A percentile compares a stretch with the other conserved stretches of the same genome.
Evolutionary conservation across 2,329 filamentous ascomycete species (phyloP).

Genomic region (Pezicula neosporulosa): DNA sequence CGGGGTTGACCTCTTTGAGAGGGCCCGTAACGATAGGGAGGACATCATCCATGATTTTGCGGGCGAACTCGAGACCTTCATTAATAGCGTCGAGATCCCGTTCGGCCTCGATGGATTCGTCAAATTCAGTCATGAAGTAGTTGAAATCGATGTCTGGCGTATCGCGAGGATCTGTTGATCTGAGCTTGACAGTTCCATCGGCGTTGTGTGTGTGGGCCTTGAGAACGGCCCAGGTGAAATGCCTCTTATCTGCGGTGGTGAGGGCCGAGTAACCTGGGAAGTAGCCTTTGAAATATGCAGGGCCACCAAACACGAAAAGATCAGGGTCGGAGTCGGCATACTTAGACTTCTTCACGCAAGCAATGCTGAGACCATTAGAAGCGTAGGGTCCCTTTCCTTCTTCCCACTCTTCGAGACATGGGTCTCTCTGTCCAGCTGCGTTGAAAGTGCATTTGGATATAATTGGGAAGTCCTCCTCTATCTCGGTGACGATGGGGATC

Average conservation of each 20-base stretch:
- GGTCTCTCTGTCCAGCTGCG: slow-evolving; percentile 27
- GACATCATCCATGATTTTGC: slow-evolving; percentile 33
- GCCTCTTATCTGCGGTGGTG: slow-evolving; percentile 37
- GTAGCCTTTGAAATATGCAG: slow-evolving; percentile 20
- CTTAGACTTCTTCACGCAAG: slow-evolving; percentile 24
- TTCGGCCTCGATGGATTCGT: slow-evolving; percentile 7
- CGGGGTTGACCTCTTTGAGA: slow-evolving; percentile 41
- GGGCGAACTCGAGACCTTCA: slow-evolving; percentile 29
- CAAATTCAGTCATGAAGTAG: slow-evolving; percentile 40
- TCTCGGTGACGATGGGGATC: slow-evolving; percentile 40
- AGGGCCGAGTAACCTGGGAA: slow-evolving; percentile 39
- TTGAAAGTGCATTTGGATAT: slow-evolving; percentile 31
- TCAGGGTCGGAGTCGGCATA: slow-evolving; percentile 35
- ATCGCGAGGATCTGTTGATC: slow-evolving; percentile 59
- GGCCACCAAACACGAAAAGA: slow-evolving; percentile 25
- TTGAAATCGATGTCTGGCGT: slow-evolving; percentile 60
- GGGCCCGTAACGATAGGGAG: slow-evolving; percentile 32
- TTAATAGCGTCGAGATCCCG: slow-evolving; percentile 35
- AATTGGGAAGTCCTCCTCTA: slow-evolving; percentile 33
- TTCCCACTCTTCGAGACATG: slow-evolving; percentile 30
- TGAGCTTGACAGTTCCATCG: slow-evolving; percentile 58
- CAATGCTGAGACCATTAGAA: slow-evolving; percentile 48
- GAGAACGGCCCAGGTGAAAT: slow-evolving; percentile 28
- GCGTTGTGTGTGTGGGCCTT: slow-evolving; percentile 61
- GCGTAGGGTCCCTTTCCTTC: slow-evolving; percentile 19